Evolutionary conservation across 306 rosid species (phyloP), one percentile per base, ranked within the genome.

Genomic region (Pyrus bretschneideri): DNA sequence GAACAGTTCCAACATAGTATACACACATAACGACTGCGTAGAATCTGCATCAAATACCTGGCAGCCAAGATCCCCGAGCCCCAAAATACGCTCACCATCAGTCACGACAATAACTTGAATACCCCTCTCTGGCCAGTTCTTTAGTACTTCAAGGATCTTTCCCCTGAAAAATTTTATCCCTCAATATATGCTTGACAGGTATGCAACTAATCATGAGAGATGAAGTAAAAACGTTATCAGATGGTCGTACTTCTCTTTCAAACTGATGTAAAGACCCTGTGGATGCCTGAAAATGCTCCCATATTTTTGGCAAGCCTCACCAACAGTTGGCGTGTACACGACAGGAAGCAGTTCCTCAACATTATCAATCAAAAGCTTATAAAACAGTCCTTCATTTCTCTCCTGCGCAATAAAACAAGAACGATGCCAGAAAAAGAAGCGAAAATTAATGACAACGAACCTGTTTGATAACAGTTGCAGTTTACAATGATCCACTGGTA

Each of bases 41-140:
- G 42, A 72, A 61, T 22, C 33, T 69, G 60, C 35, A 35, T 15
- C 30, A 44, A 31, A 35, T 77, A 94, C 98, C 96, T 95, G 98
- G 88, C 96, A 89, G 60, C 98, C 98, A 61, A 95, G 97, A 86
- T 95, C 98, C 70, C 98, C 98, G 11, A 95, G 97, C 77, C 98
- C 98, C 82, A 95, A 78, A 74, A 95, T 95, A 66, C 98, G 98
- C 88, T 95, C 98, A 40, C 98, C 98, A 65, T 95, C 98, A 1
- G 98, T 92, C 75, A 92, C 97, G 55, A 95, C 98, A 81, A 95
- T 90, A 66, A 95, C 98, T 88, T 95, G 97, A 81, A 95, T 86
- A 68, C 70, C 85, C 86, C 86, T 90, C 71, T 92, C 91, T 2
- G 97, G 97, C 98, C 98, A 95, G 76, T 95, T 95, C 76, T 92